Evolutionary conservation across 768 basidiomycete species (phyloP), one percentile per base, ranked within the genome.

Genomic region (Termitomyces sp.): DNA sequence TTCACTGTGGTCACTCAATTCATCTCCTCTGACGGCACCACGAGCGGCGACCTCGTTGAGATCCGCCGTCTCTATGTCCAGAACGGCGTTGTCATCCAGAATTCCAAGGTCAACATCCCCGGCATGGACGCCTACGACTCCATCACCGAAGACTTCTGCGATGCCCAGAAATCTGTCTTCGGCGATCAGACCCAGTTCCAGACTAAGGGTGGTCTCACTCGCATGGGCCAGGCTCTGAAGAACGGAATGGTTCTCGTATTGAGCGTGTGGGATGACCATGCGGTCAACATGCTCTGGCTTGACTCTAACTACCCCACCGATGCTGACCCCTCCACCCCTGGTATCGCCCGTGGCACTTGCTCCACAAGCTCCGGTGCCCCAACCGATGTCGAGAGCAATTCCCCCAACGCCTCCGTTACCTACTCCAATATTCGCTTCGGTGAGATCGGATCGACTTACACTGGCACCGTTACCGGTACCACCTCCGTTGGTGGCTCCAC

Each of bases 1-100:
- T 75, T 83, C 73, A 82, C 81, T 56, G 77, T 82, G 59, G 80
- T 82, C 66, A 82, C 81, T 54, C 81, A 83, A 66, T 82, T 82
- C 76, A 61, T 80, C 62, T 79, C 79, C 58, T 63, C 65, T 63
- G 71, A 75, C 70, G 73, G 75, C 62, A 73, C 79, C 51, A 63
- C 76, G 50, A 67, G 71, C 45, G 80, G 81, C 44, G 72, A 69
- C 35, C 78, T 83, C 68, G 69, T 67, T 49, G 79, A 80, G 64
- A 82, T 82, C 65, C 76, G 52, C 30, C 52, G 52, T 2, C 52
- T 53, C 30, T 53, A 53, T 17, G 52, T 53, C 14, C 52, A 53
- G 41, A 28, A 53, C 5, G 52, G 52, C 12, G 32, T 49, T 32
- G 48, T 49, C 48, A 49, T 49, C 12, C 30, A 49, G 19, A 49